Percentiles rank a stretch among this genome's conserved stretches.
These are phyloP conservation scores for Chaetomium cochliodes DNA, from an alignment of 495 filamentous ascomycete species.

Conservation along the genomic window DNA sequence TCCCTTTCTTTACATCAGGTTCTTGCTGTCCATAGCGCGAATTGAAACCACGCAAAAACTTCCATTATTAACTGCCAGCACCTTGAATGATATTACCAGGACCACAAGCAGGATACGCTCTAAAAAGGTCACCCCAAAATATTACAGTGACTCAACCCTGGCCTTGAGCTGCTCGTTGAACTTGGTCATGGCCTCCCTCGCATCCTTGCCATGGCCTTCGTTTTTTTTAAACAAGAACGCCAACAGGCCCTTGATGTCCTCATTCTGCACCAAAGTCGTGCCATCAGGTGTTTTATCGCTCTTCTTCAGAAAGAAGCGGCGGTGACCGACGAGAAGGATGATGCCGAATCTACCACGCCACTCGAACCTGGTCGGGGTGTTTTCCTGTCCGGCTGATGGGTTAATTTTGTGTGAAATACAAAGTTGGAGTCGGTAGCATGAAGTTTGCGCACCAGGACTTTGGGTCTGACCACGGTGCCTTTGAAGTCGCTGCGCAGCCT, in stretches of 20 bases:
- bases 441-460: not conserved
- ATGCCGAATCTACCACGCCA: not conserved
- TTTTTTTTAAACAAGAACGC: slow-evolving; percentile 2
- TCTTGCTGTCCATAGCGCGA: too few relatives aligned
- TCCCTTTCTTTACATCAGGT: too few relatives aligned
- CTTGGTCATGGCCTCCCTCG: not conserved
- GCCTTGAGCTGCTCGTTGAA: not conserved
- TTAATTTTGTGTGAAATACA: not conserved
- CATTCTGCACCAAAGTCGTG: not conserved
- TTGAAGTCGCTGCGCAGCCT: not conserved
- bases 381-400: not conserved
- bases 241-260: not conserved
- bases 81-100: too few relatives aligned
- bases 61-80: too few relatives aligned
- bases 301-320: not conserved
- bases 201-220: not conserved
- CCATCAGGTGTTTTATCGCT: not conserved
- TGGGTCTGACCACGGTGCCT: not conserved
- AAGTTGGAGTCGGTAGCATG: not conserved
- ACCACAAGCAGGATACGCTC: too few relatives aligned
- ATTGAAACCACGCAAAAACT: too few relatives aligned
- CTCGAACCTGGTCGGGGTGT: not conserved
- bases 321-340: not conserved
- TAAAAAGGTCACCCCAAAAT: too few relatives aligned
- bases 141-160: not conserved